These are phyloP conservation scores for Hericium alpestre DNA, from an alignment of 768 basidiomycete species.

Conservation along the genomic window DNA sequence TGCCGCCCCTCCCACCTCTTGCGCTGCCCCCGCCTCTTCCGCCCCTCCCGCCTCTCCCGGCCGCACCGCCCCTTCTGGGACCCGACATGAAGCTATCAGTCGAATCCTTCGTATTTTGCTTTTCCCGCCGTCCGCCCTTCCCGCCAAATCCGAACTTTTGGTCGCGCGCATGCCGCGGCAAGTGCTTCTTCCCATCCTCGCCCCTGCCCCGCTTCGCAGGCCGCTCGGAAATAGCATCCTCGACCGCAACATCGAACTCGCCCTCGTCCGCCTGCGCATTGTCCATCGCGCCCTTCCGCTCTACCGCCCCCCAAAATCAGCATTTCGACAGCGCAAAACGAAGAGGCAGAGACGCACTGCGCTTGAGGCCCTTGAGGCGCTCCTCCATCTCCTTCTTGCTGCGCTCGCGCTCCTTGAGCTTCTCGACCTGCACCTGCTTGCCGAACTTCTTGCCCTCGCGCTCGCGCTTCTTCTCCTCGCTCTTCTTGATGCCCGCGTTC, in stretches of 20 bases:
- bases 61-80: conserved; percentile 24
- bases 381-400: conserved; percentile 91
- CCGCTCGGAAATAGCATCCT: conserved; percentile 75
- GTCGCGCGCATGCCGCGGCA: conserved; percentile 57
- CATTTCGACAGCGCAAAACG: neutral
- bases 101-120: conserved; percentile 74
- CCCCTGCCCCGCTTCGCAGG: conserved; percentile 48
- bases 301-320: conserved; percentile 26
- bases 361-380: conserved; percentile 74
- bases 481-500: conserved; percentile 75
- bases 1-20: conserved; percentile 15
- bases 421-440: conserved; percentile 94
- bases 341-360: conserved; percentile 47
- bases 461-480: conserved; percentile 85
- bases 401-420: conserved; percentile 79
- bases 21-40: conserved; percentile 23
- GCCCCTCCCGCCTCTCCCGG: conserved; percentile 21
- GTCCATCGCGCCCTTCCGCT: conserved; percentile 76
- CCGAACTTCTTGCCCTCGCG: conserved; percentile 96
- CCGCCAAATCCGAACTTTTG: conserved; percentile 78
- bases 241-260: conserved; percentile 80
- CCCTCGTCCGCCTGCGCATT: conserved; percentile 48
- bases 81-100: conserved; percentile 54
- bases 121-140: conserved; percentile 46
- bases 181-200: conserved; percentile 16